phyloP scores from a whole-genome alignment of 345 rosid genomes.

The Euphorbia lathyris region DNA sequence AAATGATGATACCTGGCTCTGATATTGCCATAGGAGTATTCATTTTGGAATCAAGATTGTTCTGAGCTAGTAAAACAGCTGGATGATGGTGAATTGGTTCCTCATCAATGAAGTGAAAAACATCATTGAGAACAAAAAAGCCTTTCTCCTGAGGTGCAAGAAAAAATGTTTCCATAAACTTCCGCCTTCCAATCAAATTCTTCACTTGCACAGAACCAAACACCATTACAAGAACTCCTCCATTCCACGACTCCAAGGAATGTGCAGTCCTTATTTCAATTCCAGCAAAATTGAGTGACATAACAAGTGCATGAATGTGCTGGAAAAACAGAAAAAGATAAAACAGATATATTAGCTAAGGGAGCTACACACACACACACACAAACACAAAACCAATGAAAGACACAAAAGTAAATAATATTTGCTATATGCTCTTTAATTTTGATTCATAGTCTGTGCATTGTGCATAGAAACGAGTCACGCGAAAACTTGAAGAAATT shows the following conservation, averaged over 20 bases:
- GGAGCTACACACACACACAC: background rate
- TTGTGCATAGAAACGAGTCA: too few relatives aligned
- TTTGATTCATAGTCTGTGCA: too few relatives aligned
- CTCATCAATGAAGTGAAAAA: conserved; percentile 30
- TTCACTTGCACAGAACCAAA: conserved; percentile 21
- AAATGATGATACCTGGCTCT: conserved; percentile 44
- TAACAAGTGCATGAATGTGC: conserved; percentile 26
- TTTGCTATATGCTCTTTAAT: background rate
- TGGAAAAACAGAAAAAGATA: conserved; percentile 15
- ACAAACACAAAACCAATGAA: background rate
- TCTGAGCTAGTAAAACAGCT: conserved; percentile 37
- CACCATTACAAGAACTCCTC: conserved; percentile 32
- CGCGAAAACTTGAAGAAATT: too few relatives aligned
- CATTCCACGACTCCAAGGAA: conserved; percentile 28
- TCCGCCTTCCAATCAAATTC: conserved; percentile 16
- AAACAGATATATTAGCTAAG: background rate
- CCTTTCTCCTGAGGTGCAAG: conserved; percentile 36
- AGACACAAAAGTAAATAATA: background rate
- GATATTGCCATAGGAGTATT: conserved; percentile 32
- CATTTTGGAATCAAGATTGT: conserved; percentile 38
- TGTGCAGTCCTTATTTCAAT: conserved; percentile 26
- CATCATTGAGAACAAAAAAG: conserved; percentile 33
- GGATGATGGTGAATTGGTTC: conserved; percentile 32
- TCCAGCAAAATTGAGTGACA: conserved; percentile 26
- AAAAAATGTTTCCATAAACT: conserved; percentile 33